Evolutionary conservation across 148 eudicot genomes (phyloP).

Genomic region (Tetragonia tetragonoides): DNA sequence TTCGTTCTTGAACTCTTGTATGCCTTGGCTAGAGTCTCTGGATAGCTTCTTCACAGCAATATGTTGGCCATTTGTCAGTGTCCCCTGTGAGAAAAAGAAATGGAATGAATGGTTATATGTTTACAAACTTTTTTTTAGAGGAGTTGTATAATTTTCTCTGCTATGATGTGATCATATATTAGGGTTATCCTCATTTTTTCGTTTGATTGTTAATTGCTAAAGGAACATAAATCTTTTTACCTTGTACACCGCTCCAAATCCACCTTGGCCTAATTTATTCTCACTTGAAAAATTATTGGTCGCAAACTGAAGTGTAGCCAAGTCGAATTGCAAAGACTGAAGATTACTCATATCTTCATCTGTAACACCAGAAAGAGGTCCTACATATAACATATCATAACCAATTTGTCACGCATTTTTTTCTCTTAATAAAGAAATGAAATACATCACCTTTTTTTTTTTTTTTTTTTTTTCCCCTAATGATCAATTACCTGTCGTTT

Average conservation of each 20-base stretch:
- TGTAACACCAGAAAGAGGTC: neutral
- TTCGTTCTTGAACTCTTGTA: constrained; percentile 26
- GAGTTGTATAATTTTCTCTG: no score
- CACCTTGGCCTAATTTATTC: constrained; percentile 24
- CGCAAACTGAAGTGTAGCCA: constrained; percentile 13
- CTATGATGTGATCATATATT: no score
- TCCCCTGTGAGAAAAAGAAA: constrained; percentile 18
- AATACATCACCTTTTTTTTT: no score
- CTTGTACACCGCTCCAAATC: constrained; percentile 29
- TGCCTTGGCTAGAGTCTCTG: constrained; percentile 20
- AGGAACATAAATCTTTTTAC: neutral
- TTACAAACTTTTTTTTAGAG: no score
- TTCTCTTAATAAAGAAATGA: no score
- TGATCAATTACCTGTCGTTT: no score
- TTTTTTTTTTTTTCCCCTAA: no score
- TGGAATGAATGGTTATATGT: neutral
- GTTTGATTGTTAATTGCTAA: no score
- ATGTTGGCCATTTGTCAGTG: constrained; percentile 19
- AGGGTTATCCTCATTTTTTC: no score
- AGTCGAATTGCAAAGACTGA: constrained; percentile 14
- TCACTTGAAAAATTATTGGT: constrained; percentile 18
- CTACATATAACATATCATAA: no score
- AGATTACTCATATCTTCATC: constrained; percentile 2
- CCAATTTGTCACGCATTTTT: no score
- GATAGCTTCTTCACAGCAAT: constrained; percentile 33